Evolutionary conservation across 345 rosid genomes (phyloP).

Genomic region (Brassica cretica): DNA sequence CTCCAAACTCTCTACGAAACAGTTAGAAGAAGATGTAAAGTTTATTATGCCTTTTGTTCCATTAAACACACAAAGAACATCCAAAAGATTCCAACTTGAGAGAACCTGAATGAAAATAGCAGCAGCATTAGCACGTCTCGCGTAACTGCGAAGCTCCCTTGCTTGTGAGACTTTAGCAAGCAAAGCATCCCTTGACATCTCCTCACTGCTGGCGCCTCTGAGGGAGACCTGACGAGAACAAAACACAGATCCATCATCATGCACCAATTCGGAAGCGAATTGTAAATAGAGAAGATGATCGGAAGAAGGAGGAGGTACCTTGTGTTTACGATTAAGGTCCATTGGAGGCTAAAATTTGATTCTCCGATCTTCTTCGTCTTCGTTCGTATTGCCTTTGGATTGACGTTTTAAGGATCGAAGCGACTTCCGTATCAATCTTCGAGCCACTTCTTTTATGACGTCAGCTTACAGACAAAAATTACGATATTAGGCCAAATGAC

Average conservation of each 20-base stretch:
- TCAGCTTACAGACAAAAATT: background rate
- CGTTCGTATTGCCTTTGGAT: conserved; percentile 8
- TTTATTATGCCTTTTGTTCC: background rate
- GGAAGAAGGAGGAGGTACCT: conserved; percentile 43
- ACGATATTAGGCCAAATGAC: background rate
- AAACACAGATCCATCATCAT: background rate
- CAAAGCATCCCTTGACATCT: conserved; percentile 88
- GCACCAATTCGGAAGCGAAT: conserved; percentile 8
- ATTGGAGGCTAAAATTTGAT: conserved; percentile 35
- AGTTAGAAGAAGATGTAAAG: conserved; percentile 13
- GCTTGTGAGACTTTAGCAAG: conserved; percentile 81
- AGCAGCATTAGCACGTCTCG: conserved; percentile 73
- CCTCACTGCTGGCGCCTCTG: conserved; percentile 87
- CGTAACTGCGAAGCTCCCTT: conserved; percentile 76
- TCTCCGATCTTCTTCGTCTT: conserved; percentile 16
- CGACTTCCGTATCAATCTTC: conserved; percentile 3
- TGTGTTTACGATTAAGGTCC: conserved; percentile 71
- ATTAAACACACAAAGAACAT: background rate
- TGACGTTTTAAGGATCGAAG: conserved; percentile 21
- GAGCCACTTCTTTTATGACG: conserved; percentile 22
- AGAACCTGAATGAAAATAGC: conserved; percentile 68
- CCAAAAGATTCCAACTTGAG: conserved; percentile 5
- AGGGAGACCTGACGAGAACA: conserved; percentile 68
- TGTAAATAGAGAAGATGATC: background rate
- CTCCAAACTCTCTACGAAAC: conserved; percentile 75